These are phyloP conservation scores for Phtheirospermum japonicum DNA, from an alignment of 257 asterid species.

Conservation along the genomic window DNA sequence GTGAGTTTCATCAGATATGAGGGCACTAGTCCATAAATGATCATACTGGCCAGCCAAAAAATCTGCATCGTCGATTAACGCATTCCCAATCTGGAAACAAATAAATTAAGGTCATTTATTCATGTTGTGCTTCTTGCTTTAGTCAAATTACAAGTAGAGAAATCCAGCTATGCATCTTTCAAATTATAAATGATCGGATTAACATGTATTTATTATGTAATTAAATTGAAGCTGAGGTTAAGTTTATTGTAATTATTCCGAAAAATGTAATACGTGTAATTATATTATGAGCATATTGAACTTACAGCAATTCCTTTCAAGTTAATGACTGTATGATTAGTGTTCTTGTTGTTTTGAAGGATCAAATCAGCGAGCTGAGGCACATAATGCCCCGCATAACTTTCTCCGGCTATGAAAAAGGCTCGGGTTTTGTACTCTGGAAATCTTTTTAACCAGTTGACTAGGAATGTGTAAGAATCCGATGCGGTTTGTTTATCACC, in stretches of 20 bases:
- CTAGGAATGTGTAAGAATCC: conserved; percentile 50
- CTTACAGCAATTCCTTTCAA: not conserved
- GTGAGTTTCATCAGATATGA: conserved; percentile 66
- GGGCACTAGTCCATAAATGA: conserved; percentile 52
- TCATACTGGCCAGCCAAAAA: conserved; percentile 39
- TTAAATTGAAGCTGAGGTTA: too few relatives aligned
- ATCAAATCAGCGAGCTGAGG: conserved; percentile 49
- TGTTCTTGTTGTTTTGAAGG: not conserved
- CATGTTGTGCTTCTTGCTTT: too few relatives aligned
- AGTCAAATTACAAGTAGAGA: too few relatives aligned
- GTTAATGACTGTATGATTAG: not conserved
- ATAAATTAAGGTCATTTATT: too few relatives aligned
- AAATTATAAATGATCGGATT: too few relatives aligned
- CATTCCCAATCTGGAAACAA: conserved; percentile 59
- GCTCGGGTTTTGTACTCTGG: conserved; percentile 63
- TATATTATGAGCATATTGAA: not conserved
- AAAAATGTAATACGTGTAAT: not conserved
- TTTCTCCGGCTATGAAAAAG: conserved; percentile 59
- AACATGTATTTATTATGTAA: too few relatives aligned
- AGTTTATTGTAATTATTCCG: not conserved
- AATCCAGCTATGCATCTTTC: too few relatives aligned
- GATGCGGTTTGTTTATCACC: conserved; percentile 54
- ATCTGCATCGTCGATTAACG: conserved; percentile 38
- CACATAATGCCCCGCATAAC: conserved; percentile 70
- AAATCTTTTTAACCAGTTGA: conserved; percentile 70